A percentile compares a stretch with the other conserved stretches of the same genome.
Evolutionary conservation across 805 yeast species (phyloP).

Genomic region (Yarrowia sp.): DNA sequence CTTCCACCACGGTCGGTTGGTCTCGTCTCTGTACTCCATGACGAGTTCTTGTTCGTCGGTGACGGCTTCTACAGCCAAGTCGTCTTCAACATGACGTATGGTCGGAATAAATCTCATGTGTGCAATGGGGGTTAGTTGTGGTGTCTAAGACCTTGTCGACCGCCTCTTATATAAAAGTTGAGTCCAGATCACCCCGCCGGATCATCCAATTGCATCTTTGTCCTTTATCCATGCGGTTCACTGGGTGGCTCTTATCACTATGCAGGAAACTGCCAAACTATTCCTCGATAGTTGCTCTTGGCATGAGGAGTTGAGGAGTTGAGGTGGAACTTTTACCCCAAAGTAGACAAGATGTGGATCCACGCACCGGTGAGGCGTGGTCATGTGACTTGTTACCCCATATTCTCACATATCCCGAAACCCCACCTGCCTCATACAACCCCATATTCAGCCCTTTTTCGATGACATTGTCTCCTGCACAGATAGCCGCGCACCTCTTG

Average conservation of each 20-base stretch:
- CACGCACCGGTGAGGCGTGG: not conserved
- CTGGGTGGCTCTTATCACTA: slow-evolving; percentile 6
- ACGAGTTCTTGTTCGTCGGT: slow-evolving; percentile 21
- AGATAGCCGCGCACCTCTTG: slow-evolving; percentile 1
- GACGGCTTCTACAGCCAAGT: slow-evolving; percentile 2
- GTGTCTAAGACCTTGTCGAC: too few relatives aligned
- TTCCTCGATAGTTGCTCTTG: not conserved
- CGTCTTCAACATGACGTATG: slow-evolving; percentile 13
- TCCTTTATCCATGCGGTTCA: slow-evolving; percentile 7
- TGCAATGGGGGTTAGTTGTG: too few relatives aligned
- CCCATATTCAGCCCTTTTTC: not conserved
- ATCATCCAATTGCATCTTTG: not conserved
- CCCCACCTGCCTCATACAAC: too few relatives aligned
- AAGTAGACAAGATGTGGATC: too few relatives aligned
- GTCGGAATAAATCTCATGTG: slow-evolving; percentile 23
- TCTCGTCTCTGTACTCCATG: slow-evolving; percentile 39
- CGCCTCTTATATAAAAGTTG: not conserved
- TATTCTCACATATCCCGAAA: too few relatives aligned
- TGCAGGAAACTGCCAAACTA: not conserved
- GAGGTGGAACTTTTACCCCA: too few relatives aligned
- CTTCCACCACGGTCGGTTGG: slow-evolving; percentile 50
- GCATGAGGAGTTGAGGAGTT: not conserved
- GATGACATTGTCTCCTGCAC: not conserved
- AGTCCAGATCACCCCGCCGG: not conserved
- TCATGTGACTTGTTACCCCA: not conserved